Percentiles rank a stretch among this genome's conserved stretches.
phyloP scores from a whole-genome alignment of 805 yeast species.

The Hanseniaspora lindneri region DNA sequence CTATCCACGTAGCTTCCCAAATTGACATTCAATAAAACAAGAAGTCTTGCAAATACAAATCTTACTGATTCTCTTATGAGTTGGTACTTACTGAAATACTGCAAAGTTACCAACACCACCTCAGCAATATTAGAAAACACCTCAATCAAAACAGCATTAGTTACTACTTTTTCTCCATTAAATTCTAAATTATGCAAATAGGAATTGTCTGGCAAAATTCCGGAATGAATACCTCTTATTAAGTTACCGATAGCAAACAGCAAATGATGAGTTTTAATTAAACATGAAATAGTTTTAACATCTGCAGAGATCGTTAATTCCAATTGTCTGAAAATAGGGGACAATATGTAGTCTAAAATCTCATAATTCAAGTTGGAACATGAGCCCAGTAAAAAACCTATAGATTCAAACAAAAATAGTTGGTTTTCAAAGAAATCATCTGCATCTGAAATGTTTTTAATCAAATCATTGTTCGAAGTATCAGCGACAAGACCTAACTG shows the following conservation, averaged over 20 bases:
- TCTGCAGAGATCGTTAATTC: constrained; percentile 49
- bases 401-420: constrained; percentile 70
- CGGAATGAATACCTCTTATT: constrained; percentile 66
- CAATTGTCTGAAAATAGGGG: constrained; percentile 61
- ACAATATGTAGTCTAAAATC: constrained; percentile 54
- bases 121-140: constrained; percentile 62
- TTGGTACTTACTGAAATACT: constrained; percentile 54
- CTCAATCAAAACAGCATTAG: constrained; percentile 29
- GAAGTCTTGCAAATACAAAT: constrained; percentile 75
- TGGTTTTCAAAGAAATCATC: constrained; percentile 68
- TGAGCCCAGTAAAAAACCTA: constrained; percentile 59
- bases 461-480: constrained; percentile 25
- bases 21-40: constrained; percentile 52
- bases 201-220: constrained; percentile 30
- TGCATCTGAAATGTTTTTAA: constrained; percentile 31
- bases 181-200: constrained; percentile 30
- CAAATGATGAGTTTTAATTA: constrained; percentile 73
- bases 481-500: constrained; percentile 31
- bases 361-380: constrained; percentile 34
- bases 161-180: constrained; percentile 25
- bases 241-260: constrained; percentile 83
- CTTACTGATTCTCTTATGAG: constrained; percentile 74
- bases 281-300: constrained; percentile 34
- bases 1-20: constrained; percentile 50
- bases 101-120: constrained; percentile 72